Evolutionary conservation across 106 monocot genomes (phyloP).

Genomic region (Gastrodia elata): DNA sequence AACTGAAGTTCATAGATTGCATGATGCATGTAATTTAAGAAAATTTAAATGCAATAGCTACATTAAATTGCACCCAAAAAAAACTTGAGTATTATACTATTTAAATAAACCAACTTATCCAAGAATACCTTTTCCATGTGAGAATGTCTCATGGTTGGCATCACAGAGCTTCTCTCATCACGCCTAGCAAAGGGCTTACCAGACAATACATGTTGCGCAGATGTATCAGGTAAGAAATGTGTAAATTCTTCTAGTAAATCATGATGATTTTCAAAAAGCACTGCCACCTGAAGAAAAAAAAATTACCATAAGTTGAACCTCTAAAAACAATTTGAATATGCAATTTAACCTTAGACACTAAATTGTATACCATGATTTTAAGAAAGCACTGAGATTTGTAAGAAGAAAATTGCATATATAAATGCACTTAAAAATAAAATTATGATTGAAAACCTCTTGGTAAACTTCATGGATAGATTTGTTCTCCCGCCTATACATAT

Average conservation of each 20-base stretch:
- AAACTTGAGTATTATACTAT: background rate
- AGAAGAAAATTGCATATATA: background rate
- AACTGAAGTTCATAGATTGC: background rate
- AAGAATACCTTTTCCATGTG: conserved; percentile 46
- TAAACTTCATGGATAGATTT: conserved; percentile 92
- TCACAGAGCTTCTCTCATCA: conserved; percentile 55
- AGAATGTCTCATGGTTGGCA: conserved; percentile 27
- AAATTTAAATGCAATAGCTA: conserved; percentile 1
- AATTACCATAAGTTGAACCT: background rate
- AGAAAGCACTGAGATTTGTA: background rate
- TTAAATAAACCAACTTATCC: background rate
- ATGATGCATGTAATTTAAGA: background rate
- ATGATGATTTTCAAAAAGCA: conserved; percentile 34
- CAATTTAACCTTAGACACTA: background rate
- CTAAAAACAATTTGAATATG: background rate
- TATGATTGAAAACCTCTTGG: conserved; percentile 43
- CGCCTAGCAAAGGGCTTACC: conserved; percentile 35
- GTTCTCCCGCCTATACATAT: conserved; percentile 95
- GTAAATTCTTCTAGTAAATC: conserved; percentile 61
- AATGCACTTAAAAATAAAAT: background rate
- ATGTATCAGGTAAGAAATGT: conserved; percentile 52
- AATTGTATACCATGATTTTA: background rate
- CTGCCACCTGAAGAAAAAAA: conserved; percentile 28
- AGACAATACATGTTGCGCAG: conserved; percentile 32
- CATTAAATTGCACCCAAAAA: background rate